Evolutionary conservation across 1,139 yeast genomes (phyloP), one percentile per base, ranked within the genome.

Genomic region (Scheffersomyces quercinus): DNA sequence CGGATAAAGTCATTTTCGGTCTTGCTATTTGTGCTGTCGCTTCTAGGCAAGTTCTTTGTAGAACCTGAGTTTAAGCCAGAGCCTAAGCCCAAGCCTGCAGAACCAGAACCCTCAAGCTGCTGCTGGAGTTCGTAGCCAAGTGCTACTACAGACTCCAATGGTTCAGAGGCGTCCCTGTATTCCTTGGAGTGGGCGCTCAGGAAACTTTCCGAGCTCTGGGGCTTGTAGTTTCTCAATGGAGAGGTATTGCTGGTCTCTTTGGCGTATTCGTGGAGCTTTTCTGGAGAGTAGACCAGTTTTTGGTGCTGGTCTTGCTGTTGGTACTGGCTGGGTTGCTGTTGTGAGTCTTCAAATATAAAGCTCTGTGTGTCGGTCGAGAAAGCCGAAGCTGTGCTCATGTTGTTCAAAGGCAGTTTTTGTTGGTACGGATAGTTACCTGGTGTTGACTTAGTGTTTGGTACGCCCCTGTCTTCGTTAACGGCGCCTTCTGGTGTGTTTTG

Each of bases 71-170:
- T 12, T 29, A 37, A 9, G 37, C 28, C 40, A 12, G 37, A 36
- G n/a, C 38, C 38, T 12, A 28, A 32, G 13, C 26, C 26, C 7
- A 16, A 16, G 20, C 20, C 20, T 3, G 14, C 14, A 13, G 26
- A 20, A 6, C 26, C 26, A 5, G 26, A 20, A 5, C 46, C 52
- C 10, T 50, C 55, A 29, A 64, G 47, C 35, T 54, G 54, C 12
- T 61, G 51, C 36, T 66, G 66, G 29, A 65, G 52, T 40, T 55
- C 54, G 34, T 53, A 38, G 9, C 62, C 65, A 20, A 64, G 51
- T 0, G 64, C 66, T 1, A 70, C 68, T 5, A 58, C 60, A 1
- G 60, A 41, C 45, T 65, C 70, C 31, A 65, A 49, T 3, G 62
- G 53, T 26, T 63, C 71, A 0, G 67, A 58, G 2, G 49, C 54